Percentiles rank a stretch among this genome's conserved stretches.
Evolutionary conservation across 805 yeast genomes (phyloP).

Genomic region (Millerago galiae): DNA sequence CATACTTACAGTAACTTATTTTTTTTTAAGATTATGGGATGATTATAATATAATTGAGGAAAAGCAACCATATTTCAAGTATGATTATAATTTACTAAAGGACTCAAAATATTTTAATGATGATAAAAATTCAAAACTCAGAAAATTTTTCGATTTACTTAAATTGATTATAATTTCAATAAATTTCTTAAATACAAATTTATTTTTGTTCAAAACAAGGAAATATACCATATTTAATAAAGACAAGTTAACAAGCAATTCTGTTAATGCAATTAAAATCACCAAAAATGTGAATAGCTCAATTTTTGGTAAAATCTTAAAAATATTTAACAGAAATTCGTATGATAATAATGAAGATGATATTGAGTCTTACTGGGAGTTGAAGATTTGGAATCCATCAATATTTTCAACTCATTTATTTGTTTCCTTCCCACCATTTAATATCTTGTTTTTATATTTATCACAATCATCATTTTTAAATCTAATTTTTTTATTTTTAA

Average conservation of each 20-base stretch:
- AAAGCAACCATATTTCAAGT: constrained; percentile 6
- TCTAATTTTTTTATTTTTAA: constrained; percentile 28
- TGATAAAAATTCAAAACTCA: constrained; percentile 3
- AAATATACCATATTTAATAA: constrained; percentile 22
- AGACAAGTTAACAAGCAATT: constrained; percentile 8
- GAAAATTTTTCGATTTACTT: constrained; percentile 3
- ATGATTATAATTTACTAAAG: constrained; percentile 10
- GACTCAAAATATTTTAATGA: constrained; percentile 19
- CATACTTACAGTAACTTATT: constrained; percentile 17
- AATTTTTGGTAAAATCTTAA: constrained; percentile 1
- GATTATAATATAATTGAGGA: constrained; percentile 11
- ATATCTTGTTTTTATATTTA: constrained; percentile 35
- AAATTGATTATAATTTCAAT: constrained; percentile 13
- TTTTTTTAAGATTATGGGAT: constrained; percentile 20
- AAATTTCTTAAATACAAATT: constrained; percentile 16
- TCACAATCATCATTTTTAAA: constrained; percentile 33
- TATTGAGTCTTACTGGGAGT: constrained; percentile 40
- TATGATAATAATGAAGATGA: constrained; percentile 9
- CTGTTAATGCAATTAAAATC: constrained; percentile 18
- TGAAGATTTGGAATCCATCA: constrained; percentile 64
- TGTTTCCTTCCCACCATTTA: constrained; percentile 54
- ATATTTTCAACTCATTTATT: constrained; percentile 46
- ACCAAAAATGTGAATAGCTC: constrained; percentile 1
- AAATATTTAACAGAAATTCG: not conserved
- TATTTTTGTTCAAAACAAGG: constrained; percentile 20